phyloP scores from a whole-genome alignment of 2,329 filamentous ascomycete genomes.

The Diaporthe eres region DNA sequence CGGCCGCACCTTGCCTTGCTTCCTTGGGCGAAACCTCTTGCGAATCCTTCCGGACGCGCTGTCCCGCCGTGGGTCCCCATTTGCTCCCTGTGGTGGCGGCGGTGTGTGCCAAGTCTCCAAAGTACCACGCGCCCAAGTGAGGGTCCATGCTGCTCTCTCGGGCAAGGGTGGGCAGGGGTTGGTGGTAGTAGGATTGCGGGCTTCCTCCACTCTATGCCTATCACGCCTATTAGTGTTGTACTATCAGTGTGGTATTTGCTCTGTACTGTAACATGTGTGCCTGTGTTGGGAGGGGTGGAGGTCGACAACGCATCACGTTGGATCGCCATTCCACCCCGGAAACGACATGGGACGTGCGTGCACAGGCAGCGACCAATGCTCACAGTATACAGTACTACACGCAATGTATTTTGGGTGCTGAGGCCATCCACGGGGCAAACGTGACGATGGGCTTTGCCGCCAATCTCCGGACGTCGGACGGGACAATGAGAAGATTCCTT shows the following conservation, averaged over 20 bases:
- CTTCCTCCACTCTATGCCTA: slow-evolving; percentile 22
- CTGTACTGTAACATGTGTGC: neutral
- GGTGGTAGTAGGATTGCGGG: slow-evolving; percentile 24
- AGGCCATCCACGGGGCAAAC: neutral
- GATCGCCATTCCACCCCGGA: slow-evolving; percentile 33
- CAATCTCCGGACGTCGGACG: slow-evolving; percentile 7
- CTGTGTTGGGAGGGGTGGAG: slow-evolving; percentile 22
- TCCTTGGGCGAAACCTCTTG: slow-evolving; percentile 23
- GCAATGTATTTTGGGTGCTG: slow-evolving; percentile 2
- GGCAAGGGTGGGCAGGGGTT: slow-evolving; percentile 14
- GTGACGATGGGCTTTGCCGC: slow-evolving; percentile 6
- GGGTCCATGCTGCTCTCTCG: slow-evolving; percentile 7
- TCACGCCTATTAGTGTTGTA: slow-evolving; percentile 6
- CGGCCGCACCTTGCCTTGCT: slow-evolving; percentile 40
- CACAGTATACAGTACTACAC: slow-evolving; percentile 12
- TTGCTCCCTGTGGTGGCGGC: slow-evolving; percentile 23
- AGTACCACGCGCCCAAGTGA: slow-evolving; percentile 30
- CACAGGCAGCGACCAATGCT: slow-evolving; percentile 24
- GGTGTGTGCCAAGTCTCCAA: slow-evolving; percentile 23
- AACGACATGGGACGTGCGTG: slow-evolving; percentile 27
- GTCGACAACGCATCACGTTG: slow-evolving; percentile 36
- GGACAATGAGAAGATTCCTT: neutral
- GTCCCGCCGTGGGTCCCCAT: slow-evolving; percentile 17
- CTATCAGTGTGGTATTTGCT: slow-evolving; percentile 20
- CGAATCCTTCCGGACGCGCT: slow-evolving; percentile 25